A percentile compares a stretch with the other conserved stretches of the same genome.
These are phyloP conservation scores for Rhodotorula mucilaginosa DNA, from an alignment of 1,284 basidiomycete genomes.

Conservation along the genomic window DNA sequence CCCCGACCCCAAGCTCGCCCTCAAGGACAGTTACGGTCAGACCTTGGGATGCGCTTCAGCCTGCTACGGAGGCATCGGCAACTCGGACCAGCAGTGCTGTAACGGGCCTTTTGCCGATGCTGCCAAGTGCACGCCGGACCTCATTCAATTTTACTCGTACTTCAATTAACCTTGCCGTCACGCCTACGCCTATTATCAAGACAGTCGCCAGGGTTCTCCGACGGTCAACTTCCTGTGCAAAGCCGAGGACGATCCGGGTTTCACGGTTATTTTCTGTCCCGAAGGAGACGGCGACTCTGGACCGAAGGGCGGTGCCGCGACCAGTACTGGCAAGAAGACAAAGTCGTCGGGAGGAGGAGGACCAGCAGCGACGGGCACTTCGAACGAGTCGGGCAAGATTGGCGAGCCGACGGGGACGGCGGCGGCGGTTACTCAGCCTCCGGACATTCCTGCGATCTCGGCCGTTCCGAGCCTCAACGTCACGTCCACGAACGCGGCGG, in stretches of 20 bases:
- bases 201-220: not conserved
- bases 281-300: constrained; percentile 17
- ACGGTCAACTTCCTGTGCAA: constrained; percentile 18
- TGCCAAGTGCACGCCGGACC: constrained; percentile 11
- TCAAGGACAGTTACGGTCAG: constrained; percentile 19
- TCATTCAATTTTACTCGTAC: constrained; percentile 4
- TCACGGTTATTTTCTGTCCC: constrained; percentile 20
- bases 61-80: constrained; percentile 12
- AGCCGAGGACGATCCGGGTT: constrained; percentile 1
- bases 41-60: constrained; percentile 14
- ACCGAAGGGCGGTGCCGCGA: not conserved
- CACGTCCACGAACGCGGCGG: not conserved
- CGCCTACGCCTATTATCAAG: constrained; percentile 7
- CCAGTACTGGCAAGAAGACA: not conserved
- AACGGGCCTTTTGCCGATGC: constrained; percentile 4
- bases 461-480: not conserved
- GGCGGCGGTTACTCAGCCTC: not conserved
- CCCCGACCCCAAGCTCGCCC: constrained; percentile 12
- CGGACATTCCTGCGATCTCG: not conserved
- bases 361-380: not conserved
- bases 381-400: not conserved
- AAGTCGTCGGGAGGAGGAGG: not conserved
- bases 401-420: not conserved
- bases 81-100: constrained; percentile 20
- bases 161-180: constrained; percentile 1